A percentile compares a stretch with the other conserved stretches of the same genome.
These are phyloP conservation scores for Collybia sordida DNA, from an alignment of 768 basidiomycete species.

Conservation along the genomic window DNA sequence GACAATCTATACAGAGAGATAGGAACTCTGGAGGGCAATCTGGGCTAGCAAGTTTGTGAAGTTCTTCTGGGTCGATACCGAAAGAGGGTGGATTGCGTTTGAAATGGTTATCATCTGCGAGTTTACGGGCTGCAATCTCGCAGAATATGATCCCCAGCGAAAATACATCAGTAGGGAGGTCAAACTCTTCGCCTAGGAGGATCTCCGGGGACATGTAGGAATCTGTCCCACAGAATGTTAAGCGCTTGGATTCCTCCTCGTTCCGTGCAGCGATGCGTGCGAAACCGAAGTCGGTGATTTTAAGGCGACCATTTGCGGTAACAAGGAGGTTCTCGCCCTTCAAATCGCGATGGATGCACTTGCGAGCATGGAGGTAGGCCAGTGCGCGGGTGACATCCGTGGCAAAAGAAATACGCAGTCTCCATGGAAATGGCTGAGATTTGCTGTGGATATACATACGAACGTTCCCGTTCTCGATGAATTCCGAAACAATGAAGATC, in stretches of 20 bases:
- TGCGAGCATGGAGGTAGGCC: constrained; percentile 95
- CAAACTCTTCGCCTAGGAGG: constrained; percentile 86
- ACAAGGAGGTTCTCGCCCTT: constrained; percentile 98
- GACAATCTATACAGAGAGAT: constrained; percentile 76
- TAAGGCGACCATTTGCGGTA: constrained; percentile 89
- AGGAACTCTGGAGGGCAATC: constrained; percentile 82
- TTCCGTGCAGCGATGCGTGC: constrained; percentile 92
- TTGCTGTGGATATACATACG: constrained; percentile 89
- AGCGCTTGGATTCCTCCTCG: constrained; percentile 82
- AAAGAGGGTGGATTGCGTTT: constrained; percentile 81
- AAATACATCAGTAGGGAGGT: constrained; percentile 92
- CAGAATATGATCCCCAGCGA: constrained; percentile 92
- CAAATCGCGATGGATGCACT: constrained; percentile 86
- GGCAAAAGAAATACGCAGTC: constrained; percentile 90
- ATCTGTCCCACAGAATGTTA: constrained; percentile 88
- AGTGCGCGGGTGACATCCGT: constrained; percentile 92
- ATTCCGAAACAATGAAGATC: constrained; percentile 95
- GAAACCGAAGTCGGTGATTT: constrained; percentile 99
- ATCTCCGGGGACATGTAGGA: constrained; percentile 99
- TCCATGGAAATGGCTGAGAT: constrained; percentile 85
- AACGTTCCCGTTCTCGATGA: constrained; percentile 89
- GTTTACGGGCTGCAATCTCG: constrained; percentile 79
- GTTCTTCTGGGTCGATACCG: constrained; percentile 74
- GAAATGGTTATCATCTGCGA: constrained; percentile 83
- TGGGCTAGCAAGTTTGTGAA: constrained; percentile 60